phyloP scores from a whole-genome alignment of 768 basidiomycete genomes.

The Agaricus bisporus region DNA sequence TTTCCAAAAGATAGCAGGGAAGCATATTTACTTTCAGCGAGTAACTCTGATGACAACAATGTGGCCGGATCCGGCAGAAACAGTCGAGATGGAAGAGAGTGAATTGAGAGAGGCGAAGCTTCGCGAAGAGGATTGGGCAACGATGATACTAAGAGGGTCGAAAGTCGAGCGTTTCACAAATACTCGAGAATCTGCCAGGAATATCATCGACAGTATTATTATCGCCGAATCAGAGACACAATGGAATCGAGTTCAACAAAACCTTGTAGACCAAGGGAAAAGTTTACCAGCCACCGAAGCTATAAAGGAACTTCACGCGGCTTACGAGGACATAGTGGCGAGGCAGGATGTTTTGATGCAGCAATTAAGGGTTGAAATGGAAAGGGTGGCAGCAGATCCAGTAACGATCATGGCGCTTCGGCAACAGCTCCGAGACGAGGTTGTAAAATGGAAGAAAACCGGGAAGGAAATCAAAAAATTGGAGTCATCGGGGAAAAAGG shows the following conservation, averaged over 20 bases:
- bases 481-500: too few relatives aligned
- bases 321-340: neutral
- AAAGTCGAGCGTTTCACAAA: neutral
- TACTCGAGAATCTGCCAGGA: neutral
- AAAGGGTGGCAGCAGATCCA: neutral
- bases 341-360: neutral
- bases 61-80: constrained; percentile 5
- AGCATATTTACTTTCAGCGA: neutral
- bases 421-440: neutral
- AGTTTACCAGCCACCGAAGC: neutral
- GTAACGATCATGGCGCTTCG: neutral
- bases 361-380: neutral
- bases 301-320: neutral
- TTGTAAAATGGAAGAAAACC: neutral
- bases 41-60: constrained; percentile 9
- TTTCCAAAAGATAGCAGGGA: constrained; percentile 15
- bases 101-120: neutral
- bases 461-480: neutral
- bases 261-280: neutral
- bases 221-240: neutral
- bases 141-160: neutral
- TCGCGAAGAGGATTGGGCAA: neutral
- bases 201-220: neutral
- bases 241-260: neutral
- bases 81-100: neutral